Base-by-base conservation (phyloP, 2,329 filamentous ascomycete genomes). In the Xylaria multiplex region DNA sequence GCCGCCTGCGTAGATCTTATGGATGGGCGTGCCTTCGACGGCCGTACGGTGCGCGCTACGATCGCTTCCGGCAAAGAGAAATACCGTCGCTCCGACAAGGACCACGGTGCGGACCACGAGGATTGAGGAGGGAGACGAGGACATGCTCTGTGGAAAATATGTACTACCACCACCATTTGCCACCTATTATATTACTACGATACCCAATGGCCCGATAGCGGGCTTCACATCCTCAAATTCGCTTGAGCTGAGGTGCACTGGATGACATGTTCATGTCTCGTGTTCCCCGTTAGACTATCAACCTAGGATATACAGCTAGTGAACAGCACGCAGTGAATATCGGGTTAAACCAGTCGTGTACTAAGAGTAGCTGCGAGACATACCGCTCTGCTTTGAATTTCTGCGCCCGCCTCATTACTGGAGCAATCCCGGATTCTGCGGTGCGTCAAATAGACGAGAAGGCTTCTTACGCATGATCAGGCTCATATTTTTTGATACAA, bases 21-120 rank as follows among this genome's bases (percentile, higher is more conserved):
- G 90, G 83, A 93, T 72, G 93, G 93, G 0, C 86, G 93, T n/a
- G 88, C 83, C 66, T 97, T 96, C 76, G 91, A 87, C 48, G 90
- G 91, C 1, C 86, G 88, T 30, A 85, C 84, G 27, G 89, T 97
- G 4, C 83, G 89, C 72, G 93, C 93, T 13, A 88, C 88, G 66
- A 83, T 94, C 49, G 86, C 90, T 0, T 88, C 89, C 16, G 92
- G 92, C 1, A 85, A 84, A 59, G 91, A 96, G 79, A 87, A 86
- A 69, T 97, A 92, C 75, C 87, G 85, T 73, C 93, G 90, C 80
- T 89, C 86, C 16, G 88, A 85, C 70, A 83, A 86, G 65, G 83
- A 84, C 50, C 81, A 84, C 30, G 70, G 68, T 14, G 67, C 64
- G 7, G 73, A 74, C 3, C 69, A 70, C 13, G 71, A 72, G 11